phyloP scores from a whole-genome alignment of 2,329 filamentous ascomycete genomes.

The Dactylonectria macrodidyma region DNA sequence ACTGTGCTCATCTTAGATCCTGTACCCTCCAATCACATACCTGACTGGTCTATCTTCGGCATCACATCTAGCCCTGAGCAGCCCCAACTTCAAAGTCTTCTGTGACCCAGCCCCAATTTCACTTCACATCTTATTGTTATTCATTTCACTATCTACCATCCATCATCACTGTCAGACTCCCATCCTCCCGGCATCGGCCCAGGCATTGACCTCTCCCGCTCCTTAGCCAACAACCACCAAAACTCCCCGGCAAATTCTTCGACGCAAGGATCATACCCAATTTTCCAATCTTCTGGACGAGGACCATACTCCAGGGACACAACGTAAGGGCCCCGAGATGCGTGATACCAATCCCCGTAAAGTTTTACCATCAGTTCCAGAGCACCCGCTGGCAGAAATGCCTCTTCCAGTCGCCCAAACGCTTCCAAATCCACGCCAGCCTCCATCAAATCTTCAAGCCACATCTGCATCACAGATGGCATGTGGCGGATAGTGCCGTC shows the following conservation, averaged over 20 bases:
- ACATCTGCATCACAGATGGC: constrained; percentile 8
- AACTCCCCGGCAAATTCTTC: constrained; percentile 20
- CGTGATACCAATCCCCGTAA: background rate
- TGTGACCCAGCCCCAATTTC: too few relatives aligned
- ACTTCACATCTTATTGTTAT: background rate
- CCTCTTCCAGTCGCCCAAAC: constrained; percentile 12
- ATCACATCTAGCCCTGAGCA: constrained; percentile 25
- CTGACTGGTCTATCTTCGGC: constrained; percentile 15
- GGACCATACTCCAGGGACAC: constrained; percentile 16
- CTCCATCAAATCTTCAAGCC: constrained; percentile 22
- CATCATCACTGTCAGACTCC: constrained; percentile 1
- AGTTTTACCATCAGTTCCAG: background rate
- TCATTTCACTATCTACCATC: background rate
- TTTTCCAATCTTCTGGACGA: constrained; percentile 13
- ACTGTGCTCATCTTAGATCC: background rate
- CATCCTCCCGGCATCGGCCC: constrained; percentile 24
- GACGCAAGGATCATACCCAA: constrained; percentile 13
- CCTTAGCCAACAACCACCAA: background rate
- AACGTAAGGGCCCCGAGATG: background rate
- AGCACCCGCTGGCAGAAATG: too few relatives aligned
- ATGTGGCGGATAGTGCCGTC: background rate
- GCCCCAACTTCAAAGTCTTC: background rate
- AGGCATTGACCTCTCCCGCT: background rate
- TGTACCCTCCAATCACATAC: constrained; percentile 18
- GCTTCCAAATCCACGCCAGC: constrained; percentile 22